These are phyloP conservation scores for Articulospora tetracladia DNA, from an alignment of 495 filamentous ascomycete species.

Conservation along the genomic window DNA sequence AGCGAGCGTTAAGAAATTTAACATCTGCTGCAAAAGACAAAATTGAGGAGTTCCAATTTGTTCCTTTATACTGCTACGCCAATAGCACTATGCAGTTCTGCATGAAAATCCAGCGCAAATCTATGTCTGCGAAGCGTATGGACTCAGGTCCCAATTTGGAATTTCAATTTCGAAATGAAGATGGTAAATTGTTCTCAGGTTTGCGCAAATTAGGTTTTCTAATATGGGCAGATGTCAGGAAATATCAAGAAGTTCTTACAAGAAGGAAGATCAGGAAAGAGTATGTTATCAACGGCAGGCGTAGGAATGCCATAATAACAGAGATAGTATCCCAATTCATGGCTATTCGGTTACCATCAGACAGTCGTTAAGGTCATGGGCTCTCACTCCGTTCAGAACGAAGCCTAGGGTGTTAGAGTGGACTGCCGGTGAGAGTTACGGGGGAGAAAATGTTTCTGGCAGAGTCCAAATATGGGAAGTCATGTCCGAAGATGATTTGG, in stretches of 20 bases:
- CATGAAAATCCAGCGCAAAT: neutral
- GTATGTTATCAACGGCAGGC: neutral
- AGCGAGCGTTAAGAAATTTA: neutral
- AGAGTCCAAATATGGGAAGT: conserved; percentile 1
- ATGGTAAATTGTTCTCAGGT: neutral
- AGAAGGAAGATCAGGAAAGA: neutral
- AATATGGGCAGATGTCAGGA: neutral
- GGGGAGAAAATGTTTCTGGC: neutral
- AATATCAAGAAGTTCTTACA: neutral
- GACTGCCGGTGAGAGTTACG: neutral
- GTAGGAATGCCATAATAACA: neutral
- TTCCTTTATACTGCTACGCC: no score
- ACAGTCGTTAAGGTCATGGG: neutral
- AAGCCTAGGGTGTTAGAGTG: neutral
- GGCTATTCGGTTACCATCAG: neutral
- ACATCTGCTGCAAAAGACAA: neutral
- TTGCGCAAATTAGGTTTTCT: neutral
- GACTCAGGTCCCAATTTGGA: neutral
- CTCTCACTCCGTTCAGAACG: neutral
- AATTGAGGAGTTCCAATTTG: neutral
- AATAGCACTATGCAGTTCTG: no score
- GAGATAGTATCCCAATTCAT: neutral
- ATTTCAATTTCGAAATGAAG: neutral
- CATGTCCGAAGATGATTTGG: neutral
- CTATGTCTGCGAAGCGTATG: neutral